Evolutionary conservation across 176 grass and related monocot genomes (phyloP).

Genomic region (Avena atlantica): DNA sequence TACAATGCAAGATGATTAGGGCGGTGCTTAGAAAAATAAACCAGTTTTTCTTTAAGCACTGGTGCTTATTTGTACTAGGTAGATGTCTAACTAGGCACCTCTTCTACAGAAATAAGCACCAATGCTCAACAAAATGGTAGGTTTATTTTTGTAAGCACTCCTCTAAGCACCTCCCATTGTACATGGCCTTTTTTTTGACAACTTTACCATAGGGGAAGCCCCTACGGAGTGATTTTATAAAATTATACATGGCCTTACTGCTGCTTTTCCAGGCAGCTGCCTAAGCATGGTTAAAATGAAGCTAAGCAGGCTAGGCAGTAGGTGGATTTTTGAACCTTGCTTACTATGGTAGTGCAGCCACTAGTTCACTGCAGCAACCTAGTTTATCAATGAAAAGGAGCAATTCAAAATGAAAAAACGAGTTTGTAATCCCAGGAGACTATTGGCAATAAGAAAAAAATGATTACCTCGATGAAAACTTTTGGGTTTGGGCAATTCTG

Average conservation of each 20-base stretch:
- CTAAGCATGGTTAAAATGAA: background rate
- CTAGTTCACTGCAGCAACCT: background rate
- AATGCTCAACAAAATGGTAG: no score
- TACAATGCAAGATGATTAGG: no score
- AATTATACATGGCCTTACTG: background rate
- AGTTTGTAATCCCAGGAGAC: background rate
- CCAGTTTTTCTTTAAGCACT: no score
- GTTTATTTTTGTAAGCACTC: no score
- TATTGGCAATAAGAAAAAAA: background rate
- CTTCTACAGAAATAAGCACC: no score
- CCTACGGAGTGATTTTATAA: no score
- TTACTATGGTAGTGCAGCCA: background rate
- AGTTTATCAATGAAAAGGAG: background rate
- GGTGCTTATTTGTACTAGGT: no score
- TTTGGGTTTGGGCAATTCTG: constrained; percentile 95
- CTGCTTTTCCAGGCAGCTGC: background rate
- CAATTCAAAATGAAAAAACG: background rate
- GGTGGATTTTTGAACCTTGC: background rate
- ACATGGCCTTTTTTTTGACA: no score
- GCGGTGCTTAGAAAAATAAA: no score
- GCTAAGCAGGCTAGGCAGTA: background rate
- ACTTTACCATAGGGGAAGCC: no score
- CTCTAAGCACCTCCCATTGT: no score
- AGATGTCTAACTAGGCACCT: no score
- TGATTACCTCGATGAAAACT: constrained; percentile 91